These are phyloP conservation scores for Coemansia sp. DNA, from an alignment of 192 early-diverging fungal species.

Conservation along the genomic window DNA sequence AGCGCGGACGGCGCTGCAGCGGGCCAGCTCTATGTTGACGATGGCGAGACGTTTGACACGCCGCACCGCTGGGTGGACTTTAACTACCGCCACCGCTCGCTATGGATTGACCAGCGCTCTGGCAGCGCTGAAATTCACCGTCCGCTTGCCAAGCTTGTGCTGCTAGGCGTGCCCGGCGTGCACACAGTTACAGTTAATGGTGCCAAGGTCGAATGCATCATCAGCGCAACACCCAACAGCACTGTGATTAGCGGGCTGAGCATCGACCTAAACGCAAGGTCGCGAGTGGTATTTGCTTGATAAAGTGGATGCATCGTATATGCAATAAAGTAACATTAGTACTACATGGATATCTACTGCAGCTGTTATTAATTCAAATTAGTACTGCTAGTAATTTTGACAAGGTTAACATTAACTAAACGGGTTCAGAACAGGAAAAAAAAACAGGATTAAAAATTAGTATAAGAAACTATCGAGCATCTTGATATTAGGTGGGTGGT, in stretches of 20 bases:
- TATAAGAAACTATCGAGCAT: not conserved
- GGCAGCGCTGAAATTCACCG: constrained; percentile 7
- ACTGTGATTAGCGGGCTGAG: constrained; percentile 10
- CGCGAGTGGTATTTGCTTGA: not conserved
- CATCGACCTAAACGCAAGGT: constrained; percentile 13
- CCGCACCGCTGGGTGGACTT: constrained; percentile 25
- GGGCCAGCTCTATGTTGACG: constrained; percentile 62
- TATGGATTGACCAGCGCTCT: constrained; percentile 8
- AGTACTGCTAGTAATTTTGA: not conserved
- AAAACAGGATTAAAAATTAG: not conserved
- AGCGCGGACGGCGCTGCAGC: constrained; percentile 46
- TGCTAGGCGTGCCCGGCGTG: constrained; percentile 21
- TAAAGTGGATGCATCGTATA: not conserved
- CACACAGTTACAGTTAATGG: constrained; percentile 14
- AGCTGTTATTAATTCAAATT: not conserved
- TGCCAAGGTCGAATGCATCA: not conserved
- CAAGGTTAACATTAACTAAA: constrained; percentile 8
- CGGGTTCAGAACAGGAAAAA: not conserved
- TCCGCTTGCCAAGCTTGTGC: constrained; percentile 12
- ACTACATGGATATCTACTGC: too few species aligned
- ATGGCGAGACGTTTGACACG: constrained; percentile 55
- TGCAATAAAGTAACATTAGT: not conserved
- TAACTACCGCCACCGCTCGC: not conserved
- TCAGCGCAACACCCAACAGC: constrained; percentile 5
- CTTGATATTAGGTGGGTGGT: not conserved